These are phyloP conservation scores for Colletotrichum tofieldiae DNA, from an alignment of 2,329 filamentous ascomycete species.

Conservation along the genomic window DNA sequence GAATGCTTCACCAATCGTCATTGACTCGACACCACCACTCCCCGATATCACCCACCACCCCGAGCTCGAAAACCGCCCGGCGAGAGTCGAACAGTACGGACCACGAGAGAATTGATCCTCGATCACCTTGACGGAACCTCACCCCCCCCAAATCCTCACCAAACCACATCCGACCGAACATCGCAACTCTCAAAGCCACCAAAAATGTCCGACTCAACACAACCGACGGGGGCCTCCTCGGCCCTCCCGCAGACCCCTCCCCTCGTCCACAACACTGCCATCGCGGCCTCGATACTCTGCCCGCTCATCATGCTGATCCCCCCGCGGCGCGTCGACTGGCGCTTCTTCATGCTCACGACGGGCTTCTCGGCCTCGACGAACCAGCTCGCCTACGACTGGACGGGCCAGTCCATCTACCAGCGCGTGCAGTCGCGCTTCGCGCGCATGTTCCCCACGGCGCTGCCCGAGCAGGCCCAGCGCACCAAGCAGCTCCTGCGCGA, in stretches of 20 bases:
- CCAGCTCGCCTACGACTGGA: slow-evolving; percentile 71
- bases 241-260: slow-evolving; percentile 47
- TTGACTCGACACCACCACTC: slow-evolving; percentile 8
- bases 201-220: slow-evolving; percentile 36
- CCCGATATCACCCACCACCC: background rate
- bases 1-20: slow-evolving; percentile 16
- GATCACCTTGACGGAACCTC: background rate
- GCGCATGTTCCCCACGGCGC: slow-evolving; percentile 65
- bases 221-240: slow-evolving; percentile 8
- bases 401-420: slow-evolving; percentile 66
- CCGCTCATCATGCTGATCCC: slow-evolving; percentile 66
- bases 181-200: background rate
- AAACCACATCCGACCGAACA: background rate
- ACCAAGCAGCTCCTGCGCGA: slow-evolving; percentile 61
- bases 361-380: slow-evolving; percentile 69
- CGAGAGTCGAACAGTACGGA: background rate
- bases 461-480: slow-evolving; percentile 70
- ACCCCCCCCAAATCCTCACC: background rate
- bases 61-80: background rate
- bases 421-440: slow-evolving; percentile 62
- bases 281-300: slow-evolving; percentile 63
- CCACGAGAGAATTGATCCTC: background rate
- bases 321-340: slow-evolving; percentile 66
- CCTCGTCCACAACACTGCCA: slow-evolving; percentile 63
- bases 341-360: slow-evolving; percentile 65